Conservation (phyloP, 331 rosid species). For the Quercus phellos region DNA sequence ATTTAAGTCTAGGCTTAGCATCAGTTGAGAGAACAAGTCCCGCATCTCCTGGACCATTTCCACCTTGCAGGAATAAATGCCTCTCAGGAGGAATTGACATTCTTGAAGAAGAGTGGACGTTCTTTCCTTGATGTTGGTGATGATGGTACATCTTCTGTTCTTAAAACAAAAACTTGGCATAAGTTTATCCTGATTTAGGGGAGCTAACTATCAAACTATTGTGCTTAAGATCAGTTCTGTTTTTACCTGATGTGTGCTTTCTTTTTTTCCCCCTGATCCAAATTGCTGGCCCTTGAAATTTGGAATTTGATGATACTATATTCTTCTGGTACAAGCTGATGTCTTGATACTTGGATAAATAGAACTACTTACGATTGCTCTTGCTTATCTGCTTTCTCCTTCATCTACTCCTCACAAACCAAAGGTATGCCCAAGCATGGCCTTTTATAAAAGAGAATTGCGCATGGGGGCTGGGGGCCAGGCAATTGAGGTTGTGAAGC, state of each 20-base stretch:
- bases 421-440: constrained; percentile 29
- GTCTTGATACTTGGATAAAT: constrained; percentile 16
- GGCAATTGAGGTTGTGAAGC: constrained; percentile 15
- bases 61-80: constrained; percentile 69
- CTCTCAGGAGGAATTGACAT: constrained; percentile 65
- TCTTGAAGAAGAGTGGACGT: constrained; percentile 55
- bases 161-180: constrained; percentile 16
- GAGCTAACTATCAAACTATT: constrained; percentile 1
- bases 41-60: constrained; percentile 62
- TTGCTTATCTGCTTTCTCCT: constrained; percentile 26
- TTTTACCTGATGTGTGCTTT: constrained; percentile 32
- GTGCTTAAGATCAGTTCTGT: constrained; percentile 8
- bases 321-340: constrained; percentile 17
- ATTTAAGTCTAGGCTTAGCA: constrained; percentile 90
- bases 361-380: constrained; percentile 24
- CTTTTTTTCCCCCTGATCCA: constrained; percentile 19
- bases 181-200: constrained; percentile 18
- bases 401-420: constrained; percentile 33
- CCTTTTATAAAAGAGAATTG: constrained; percentile 40
- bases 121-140: constrained; percentile 59
- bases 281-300: constrained; percentile 22
- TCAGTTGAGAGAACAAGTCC: constrained; percentile 96
- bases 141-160: constrained; percentile 63
- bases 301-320: constrained; percentile 24
- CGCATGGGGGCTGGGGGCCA: constrained; percentile 2